Evolutionary conservation across 495 filamentous ascomycete species (phyloP).

Genomic region (Staphylotrichum longicolle): DNA sequence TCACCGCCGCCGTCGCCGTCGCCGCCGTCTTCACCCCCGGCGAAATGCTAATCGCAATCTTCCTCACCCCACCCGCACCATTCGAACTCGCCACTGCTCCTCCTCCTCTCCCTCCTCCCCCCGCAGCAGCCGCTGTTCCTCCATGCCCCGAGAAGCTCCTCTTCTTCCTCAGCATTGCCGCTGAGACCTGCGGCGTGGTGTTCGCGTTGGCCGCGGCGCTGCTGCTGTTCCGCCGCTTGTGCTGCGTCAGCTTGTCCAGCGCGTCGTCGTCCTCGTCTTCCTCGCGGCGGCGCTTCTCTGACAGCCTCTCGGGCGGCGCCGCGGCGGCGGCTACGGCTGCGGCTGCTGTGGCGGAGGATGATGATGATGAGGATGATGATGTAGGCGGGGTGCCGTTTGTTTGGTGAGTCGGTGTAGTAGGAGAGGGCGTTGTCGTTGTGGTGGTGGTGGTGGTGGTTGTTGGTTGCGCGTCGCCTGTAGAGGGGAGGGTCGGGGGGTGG

Average conservation of each 20-base stretch:
- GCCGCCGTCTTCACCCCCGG: conserved; percentile 32
- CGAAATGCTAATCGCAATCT: conserved; percentile 49
- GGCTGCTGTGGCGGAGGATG: conserved; percentile 26
- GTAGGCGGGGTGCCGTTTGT: conserved; percentile 15
- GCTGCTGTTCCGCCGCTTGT: conserved; percentile 63
- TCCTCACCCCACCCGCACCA: conserved; percentile 30
- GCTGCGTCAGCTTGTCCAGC: conserved; percentile 65
- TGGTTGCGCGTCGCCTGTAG: too few relatives aligned
- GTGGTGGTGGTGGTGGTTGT: conserved; percentile 11
- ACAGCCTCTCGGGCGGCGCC: conserved; percentile 70
- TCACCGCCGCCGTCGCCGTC: neutral
- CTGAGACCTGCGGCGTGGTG: neutral
- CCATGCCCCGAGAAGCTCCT: conserved; percentile 14
- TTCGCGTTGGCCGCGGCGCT: conserved; percentile 30
- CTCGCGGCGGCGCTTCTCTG: conserved; percentile 87
- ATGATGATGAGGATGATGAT: conserved; percentile 23
- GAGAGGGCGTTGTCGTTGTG: conserved; percentile 17
- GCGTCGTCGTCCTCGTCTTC: conserved; percentile 88
- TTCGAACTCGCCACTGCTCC: conserved; percentile 9
- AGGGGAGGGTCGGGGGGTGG: too few relatives aligned
- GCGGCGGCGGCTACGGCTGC: conserved; percentile 29
- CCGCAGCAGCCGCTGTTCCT: neutral
- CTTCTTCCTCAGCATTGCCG: conserved; percentile 30
- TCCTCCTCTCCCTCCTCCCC: conserved; percentile 24
- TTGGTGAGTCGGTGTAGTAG: conserved; percentile 1